Evolutionary conservation across 2,329 filamentous ascomycete species (phyloP), one percentile per base, ranked within the genome.

Genomic region (Monilinia polystroma): DNA sequence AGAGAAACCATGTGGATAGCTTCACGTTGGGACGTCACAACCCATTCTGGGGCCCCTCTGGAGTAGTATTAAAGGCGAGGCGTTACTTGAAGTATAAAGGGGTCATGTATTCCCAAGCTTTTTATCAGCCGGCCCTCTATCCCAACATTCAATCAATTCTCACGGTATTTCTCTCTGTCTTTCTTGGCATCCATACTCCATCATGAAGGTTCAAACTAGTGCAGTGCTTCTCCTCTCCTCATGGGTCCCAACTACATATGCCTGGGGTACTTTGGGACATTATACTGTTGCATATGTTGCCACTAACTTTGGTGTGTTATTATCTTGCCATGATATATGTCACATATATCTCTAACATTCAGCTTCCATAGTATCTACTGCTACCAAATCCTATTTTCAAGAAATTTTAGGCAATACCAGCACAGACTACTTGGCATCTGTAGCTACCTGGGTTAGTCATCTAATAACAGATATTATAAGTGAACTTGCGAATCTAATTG

Each of bases 201-300:
- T 54, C 64, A 66, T 66, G 64, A 62, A 54, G 47, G 43, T 47
- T 53, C 64, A 66, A 66, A 62, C 38, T 20, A 54, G 56, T 38
- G 56, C 64, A 43, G 51, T 66, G 47, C 32, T 70, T 35, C 62
- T 73, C n/a, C 60, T 72, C 26, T 64, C 66, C 35, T 63, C 69
- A 35, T 52, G 63, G 20, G n/a, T 71, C 38, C 72, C 69, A 23
- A 54, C 60, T 38, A 67, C 60, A 26, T 64, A 67, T 14, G 70
- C 72, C 12, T 76, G 74, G 74, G 74, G 74, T n/a, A 51, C 81
- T 70, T 81, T 90, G 67, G 87, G 87, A 0, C 87, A 90, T 77
- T 84, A 87, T 72, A 86, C 87, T 18, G 83, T 88, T 16, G 87
- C 85, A 63, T 88, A 87, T 73, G 74, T 90, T 49, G 87, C 87